Base-by-base conservation (phyloP, 106 monocot genomes). In the Amphibolis antarctica region DNA sequence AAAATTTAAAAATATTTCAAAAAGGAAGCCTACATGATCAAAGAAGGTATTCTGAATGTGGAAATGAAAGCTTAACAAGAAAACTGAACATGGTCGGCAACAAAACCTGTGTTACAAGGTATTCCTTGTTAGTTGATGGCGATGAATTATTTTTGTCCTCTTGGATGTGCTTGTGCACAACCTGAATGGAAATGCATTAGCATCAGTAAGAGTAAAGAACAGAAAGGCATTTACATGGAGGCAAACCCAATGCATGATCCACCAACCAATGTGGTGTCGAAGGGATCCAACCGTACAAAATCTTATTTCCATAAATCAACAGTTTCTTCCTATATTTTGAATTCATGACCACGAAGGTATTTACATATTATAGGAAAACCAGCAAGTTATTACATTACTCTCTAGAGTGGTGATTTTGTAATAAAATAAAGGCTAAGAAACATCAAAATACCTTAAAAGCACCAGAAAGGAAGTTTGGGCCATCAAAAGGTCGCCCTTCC, bases 131-230 rank as follows among this genome's bases (percentile, higher is more conserved):
- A 29, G 28, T 42, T 10, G 36, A 27, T 60, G 60, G 29, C 10
- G 60, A 60, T 28, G 60, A 60, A 60, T 29, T 29, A 43, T 60
- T 60, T 60, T 60, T 60, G 36, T 60, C 60, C 21, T 60, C 60
- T 60, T 60, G 42, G 10, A 60, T 20, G 22, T 60, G 60, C 11
- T 60, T 60, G 15, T 18, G 60, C 11, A 60, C 18, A 12, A 60
- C 42, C 60, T 60, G 4, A 31, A 22, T 20, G 42, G 42, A 21
- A 20, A 56, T 56, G 22, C 15, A 56, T 4, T 13, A 28, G 12
- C 5, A 27, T 26, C 56, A 27, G 28, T 0, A 27, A 26, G 10
- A 10, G 56, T 10, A 12, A 29, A 56, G 13, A 56, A 22, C 12
- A 25, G 23, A 55, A 5, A 5, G n/a, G 19, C 19, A 18, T 5